These are phyloP conservation scores for Mycena sp. DNA, from an alignment of 1,284 basidiomycete genomes.

Conservation along the genomic window DNA sequence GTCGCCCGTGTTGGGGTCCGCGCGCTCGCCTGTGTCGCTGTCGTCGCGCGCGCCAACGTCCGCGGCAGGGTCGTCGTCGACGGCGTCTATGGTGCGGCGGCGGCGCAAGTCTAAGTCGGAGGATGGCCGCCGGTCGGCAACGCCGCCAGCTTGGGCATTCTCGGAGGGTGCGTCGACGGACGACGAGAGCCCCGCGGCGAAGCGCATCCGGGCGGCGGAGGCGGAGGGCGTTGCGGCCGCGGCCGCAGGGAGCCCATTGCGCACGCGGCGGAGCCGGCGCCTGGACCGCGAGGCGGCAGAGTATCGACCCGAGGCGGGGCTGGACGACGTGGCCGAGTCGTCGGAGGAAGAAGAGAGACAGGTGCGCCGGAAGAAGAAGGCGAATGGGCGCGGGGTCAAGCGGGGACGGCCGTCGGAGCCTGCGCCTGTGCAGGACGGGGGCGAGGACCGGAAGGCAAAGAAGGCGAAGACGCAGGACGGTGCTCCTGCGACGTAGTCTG, in stretches of 20 bases:
- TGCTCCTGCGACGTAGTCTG: no score
- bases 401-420: constrained; percentile 26
- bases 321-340: constrained; percentile 11
- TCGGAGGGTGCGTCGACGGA: constrained; percentile 23
- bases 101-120: background rate
- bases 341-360: constrained; percentile 16
- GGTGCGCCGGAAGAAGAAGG: constrained; percentile 12
- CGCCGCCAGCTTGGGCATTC: constrained; percentile 9
- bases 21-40: constrained; percentile 19
- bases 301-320: constrained; percentile 19
- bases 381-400: constrained; percentile 20
- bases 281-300: constrained; percentile 24
- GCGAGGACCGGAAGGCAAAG: constrained; percentile 26
- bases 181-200: constrained; percentile 24
- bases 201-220: constrained; percentile 23
- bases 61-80: constrained; percentile 3
- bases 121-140: constrained; percentile 12
- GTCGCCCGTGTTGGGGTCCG: constrained; percentile 9
- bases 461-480: constrained; percentile 25
- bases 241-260: constrained; percentile 16
- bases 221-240: constrained; percentile 26
- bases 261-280: constrained; percentile 21
- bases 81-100: no score
- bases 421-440: constrained; percentile 9
- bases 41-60: constrained; percentile 25